Conservation (phyloP, 179 eudicot species). For the Corrigiola litoralis region DNA sequence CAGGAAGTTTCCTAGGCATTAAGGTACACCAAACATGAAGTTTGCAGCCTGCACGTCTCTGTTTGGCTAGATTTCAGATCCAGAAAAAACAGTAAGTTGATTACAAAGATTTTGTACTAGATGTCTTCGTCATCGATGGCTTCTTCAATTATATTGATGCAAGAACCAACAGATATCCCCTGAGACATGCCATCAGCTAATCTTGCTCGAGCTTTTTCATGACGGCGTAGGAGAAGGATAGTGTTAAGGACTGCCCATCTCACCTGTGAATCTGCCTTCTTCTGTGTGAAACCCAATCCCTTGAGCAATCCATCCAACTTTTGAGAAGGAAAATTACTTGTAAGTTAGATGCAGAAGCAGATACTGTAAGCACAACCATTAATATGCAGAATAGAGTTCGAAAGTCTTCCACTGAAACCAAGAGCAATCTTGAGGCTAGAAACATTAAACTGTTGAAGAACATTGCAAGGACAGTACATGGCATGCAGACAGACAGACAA, state of each 20-base stretch:
- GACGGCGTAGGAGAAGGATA: conserved; percentile 72
- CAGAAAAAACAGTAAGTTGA: neutral
- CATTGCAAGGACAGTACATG: neutral
- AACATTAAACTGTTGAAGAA: too few relatives aligned
- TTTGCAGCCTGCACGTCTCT: neutral
- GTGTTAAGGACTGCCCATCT: conserved; percentile 97
- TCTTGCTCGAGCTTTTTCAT: conserved; percentile 56
- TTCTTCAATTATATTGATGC: conserved; percentile 74
- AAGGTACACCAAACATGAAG: neutral
- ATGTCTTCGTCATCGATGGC: conserved; percentile 47
- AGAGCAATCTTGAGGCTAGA: too few relatives aligned
- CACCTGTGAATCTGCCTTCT: conserved; percentile 90
- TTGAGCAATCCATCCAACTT: conserved; percentile 79
- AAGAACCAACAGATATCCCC: conserved; percentile 67
- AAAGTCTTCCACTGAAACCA: too few relatives aligned
- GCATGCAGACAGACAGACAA: neutral
- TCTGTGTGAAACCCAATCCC: conserved; percentile 87
- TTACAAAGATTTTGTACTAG: conserved; percentile 17
- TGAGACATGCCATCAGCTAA: conserved; percentile 89
- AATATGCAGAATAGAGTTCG: too few relatives aligned
- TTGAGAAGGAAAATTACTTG: neutral
- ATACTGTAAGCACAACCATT: neutral
- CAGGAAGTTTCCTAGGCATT: too few relatives aligned
- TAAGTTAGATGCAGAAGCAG: neutral
- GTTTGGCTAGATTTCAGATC: neutral